Base-by-base conservation (phyloP, 768 basidiomycete species). In the Rubroboletus pulcherrimus region DNA sequence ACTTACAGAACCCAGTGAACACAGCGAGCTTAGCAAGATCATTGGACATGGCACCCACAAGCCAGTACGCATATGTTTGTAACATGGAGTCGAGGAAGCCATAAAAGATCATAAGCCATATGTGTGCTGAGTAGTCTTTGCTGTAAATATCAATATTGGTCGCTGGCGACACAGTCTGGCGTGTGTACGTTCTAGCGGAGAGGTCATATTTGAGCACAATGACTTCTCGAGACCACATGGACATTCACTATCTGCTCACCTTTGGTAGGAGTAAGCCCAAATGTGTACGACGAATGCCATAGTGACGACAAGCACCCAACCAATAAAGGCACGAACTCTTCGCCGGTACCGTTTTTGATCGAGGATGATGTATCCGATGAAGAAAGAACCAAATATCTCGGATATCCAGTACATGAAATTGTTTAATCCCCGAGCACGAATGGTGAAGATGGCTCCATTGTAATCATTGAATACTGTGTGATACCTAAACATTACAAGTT, bases 31-130 rank as follows among this genome's bases (percentile, higher is more conserved):
- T 90, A 4, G 78, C 80, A 3, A 88, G 83, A 63, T 91, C 82
- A 56, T 93, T 91, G 15, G 88, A 89, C 86, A 93, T 89, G 14
- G 88, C 86, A 31, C 91, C 91, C 82, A 90, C 88, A 62, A 89
- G 77, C 88, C 88, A 91, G 69, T 91, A 91, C 4, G 84, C 83
- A 0, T 83, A 83, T 3, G 87, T 90, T 67, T 93, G 91, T 88
- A 88, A 93, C 82, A 90, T 86, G 1, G 90, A 78, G 57, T 93
- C 91, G 49, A 91, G 77, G 3, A 92, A 60, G n/a, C 89, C 86
- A 63, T 81, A 89, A 68, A 84, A 81, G 54, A 89, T 80, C 72
- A 85, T 89, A n/a, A 93, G 72, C 72, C 79, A 78, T 15, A n/a
- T n/a, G 55, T 78, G 78, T 34, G 77, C 79, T 3, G 78, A 72